Conservation (phyloP, 139 green algal genomes). For the Chloropicon primus region DNA sequence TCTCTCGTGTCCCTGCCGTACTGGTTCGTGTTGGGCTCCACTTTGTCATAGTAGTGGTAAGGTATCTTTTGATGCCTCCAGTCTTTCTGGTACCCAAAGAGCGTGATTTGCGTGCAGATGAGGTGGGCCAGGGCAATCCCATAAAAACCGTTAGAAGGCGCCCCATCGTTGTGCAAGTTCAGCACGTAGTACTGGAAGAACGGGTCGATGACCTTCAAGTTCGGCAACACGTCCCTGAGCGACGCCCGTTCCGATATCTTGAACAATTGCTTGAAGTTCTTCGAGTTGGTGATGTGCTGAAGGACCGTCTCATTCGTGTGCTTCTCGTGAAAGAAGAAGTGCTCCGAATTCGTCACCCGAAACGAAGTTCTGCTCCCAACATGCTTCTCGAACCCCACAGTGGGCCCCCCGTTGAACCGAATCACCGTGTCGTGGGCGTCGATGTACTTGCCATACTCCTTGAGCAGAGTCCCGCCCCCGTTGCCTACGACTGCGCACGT, state of each 20-base stretch:
- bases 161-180: constrained; percentile 9
- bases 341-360: constrained; percentile 2
- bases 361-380: background rate
- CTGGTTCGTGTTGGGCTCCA: background rate
- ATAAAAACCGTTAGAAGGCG: constrained; percentile 20
- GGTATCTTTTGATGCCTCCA: constrained; percentile 5
- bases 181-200: constrained; percentile 5
- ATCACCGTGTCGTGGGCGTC: constrained; percentile 7
- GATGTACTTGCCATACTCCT: constrained; percentile 1
- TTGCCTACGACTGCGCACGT: constrained; percentile 10
- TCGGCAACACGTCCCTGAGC: background rate
- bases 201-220: background rate
- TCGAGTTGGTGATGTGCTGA: constrained; percentile 7
- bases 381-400: constrained; percentile 5
- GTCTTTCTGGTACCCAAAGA: constrained; percentile 15
- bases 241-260: background rate
- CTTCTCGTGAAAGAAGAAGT: constrained; percentile 7
- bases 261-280: constrained; percentile 1
- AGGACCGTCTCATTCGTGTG: constrained; percentile 5
- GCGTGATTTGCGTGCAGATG: constrained; percentile 8
- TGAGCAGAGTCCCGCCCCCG: background rate
- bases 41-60: constrained; percentile 20
- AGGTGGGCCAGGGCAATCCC: constrained; percentile 7
- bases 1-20: background rate
- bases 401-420: constrained; percentile 3